Conservation (phyloP, 2,329 filamentous ascomycete species). For the Magnaporthales sp. region DNA sequence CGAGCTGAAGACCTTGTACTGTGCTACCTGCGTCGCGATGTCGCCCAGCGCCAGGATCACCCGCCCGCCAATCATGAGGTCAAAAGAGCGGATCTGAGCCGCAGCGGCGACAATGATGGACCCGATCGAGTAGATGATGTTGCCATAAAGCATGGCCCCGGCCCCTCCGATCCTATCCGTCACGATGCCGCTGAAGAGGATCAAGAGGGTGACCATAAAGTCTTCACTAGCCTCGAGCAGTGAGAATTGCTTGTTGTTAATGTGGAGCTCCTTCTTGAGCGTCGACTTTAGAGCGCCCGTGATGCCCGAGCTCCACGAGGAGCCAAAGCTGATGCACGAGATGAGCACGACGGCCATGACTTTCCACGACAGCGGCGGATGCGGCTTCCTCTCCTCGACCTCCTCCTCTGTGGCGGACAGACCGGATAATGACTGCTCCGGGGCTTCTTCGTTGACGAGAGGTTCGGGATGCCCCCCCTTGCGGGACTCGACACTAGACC, state of each 20-base stretch:
- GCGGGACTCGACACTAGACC: too few relatives aligned
- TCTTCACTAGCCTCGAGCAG: constrained; percentile 51
- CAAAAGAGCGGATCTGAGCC: constrained; percentile 44
- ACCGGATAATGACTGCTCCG: too few relatives aligned
- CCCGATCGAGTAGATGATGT: constrained; percentile 47
- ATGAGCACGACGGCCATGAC: too few relatives aligned
- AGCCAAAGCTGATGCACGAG: constrained; percentile 5
- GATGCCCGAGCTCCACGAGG: constrained; percentile 11
- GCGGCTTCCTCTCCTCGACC: too few relatives aligned
- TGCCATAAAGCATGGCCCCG: constrained; percentile 50
- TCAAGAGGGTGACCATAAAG: constrained; percentile 50
- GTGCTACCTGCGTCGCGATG: constrained; percentile 54
- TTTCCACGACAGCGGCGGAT: too few relatives aligned
- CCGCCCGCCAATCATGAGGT: constrained; percentile 50
- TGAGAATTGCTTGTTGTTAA: constrained; percentile 51
- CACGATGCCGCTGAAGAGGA: constrained; percentile 40
- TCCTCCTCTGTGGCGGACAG: too few relatives aligned
- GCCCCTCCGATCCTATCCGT: constrained; percentile 19
- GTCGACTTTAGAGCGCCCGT: constrained; percentile 12
- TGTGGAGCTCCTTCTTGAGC: constrained; percentile 33
- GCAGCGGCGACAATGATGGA: constrained; percentile 51
- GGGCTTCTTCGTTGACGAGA: too few relatives aligned
- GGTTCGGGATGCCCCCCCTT: too few relatives aligned
- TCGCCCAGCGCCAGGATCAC: constrained; percentile 51
- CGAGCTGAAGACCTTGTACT: constrained; percentile 57